A percentile compares a stretch with the other conserved stretches of the same genome.
Evolutionary conservation across 1,284 basidiomycete species (phyloP).

Genomic region (Xanthoconium separans): DNA sequence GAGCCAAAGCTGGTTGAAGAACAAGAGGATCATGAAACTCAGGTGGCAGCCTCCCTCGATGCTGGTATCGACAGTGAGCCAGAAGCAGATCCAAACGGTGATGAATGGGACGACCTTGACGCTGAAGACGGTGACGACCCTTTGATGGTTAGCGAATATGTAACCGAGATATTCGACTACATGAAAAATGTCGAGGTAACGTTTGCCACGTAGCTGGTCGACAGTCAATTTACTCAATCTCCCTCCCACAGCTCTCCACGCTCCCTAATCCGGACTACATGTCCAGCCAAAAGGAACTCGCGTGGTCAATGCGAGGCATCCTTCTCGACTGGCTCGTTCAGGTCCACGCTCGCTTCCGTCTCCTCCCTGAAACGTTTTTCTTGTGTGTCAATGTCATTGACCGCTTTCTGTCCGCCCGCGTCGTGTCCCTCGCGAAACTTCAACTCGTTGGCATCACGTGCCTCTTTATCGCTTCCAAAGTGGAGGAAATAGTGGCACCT

Average conservation of each 20-base stretch:
- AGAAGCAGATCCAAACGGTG: slow-evolving; percentile 61
- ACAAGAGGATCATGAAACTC: slow-evolving; percentile 24
- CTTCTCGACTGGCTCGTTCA: slow-evolving; percentile 98
- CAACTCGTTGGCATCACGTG: slow-evolving; percentile 95
- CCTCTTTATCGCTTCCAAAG: slow-evolving; percentile 93
- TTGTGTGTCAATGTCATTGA: slow-evolving; percentile 95
- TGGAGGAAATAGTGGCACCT: slow-evolving; percentile 94
- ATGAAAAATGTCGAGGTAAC: slow-evolving; percentile 73
- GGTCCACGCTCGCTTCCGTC: slow-evolving; percentile 90
- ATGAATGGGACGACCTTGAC: slow-evolving; percentile 88
- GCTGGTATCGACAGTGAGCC: slow-evolving; percentile 40
- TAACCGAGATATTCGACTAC: slow-evolving; percentile 92
- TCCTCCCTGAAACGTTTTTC: slow-evolving; percentile 95
- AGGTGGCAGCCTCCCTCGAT: slow-evolving; percentile 38
- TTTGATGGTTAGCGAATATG: slow-evolving; percentile 96
- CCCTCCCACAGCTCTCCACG: slow-evolving; percentile 59
- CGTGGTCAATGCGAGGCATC: slow-evolving; percentile 94
- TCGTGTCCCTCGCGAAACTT: slow-evolving; percentile 89
- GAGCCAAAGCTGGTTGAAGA: slow-evolving; percentile 40
- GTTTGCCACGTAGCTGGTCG: slow-evolving; percentile 6
- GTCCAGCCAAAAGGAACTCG: slow-evolving; percentile 86
- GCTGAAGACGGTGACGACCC: slow-evolving; percentile 94
- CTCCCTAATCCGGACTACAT: slow-evolving; percentile 91
- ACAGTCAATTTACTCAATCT: slow-evolving; percentile 6
- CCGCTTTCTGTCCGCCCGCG: slow-evolving; percentile 89